Base-by-base conservation (phyloP, 345 rosid genomes). In the Linum tenue region DNA sequence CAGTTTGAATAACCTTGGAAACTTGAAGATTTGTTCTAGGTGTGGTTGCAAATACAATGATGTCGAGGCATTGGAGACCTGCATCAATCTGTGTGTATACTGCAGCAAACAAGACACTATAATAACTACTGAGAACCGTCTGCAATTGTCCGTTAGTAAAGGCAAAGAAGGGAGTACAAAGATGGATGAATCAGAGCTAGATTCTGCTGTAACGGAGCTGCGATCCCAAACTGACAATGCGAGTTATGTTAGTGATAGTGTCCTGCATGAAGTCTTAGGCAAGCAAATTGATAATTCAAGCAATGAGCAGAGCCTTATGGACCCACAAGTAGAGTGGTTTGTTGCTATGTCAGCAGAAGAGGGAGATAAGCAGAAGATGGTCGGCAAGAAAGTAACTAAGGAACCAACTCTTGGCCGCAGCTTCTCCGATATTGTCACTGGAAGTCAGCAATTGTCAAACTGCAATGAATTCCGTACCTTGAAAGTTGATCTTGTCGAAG, bases 71-170 rank as follows among this genome's bases (percentile, higher is more conserved):
- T 60, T 66, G 65, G 81, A 79, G 69, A 70, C 48, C 64, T 85
- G 84, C 53, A 64, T 66, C 66, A 63, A 75, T 70, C 82, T 88
- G 65, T 94, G 99, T 80, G 76, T 76, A 42, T 85, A 86, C 68
- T 94, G 99, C 84, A 69, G 76, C 65, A 75, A 70, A 78, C 79
- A 79, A 73, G 76, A 73, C 60, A 68, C 61, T 70, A 60, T 80
- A 39, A 75, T 70, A 48, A 69, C 70, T 58, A 68, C 65, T 39
- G 82, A 77, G 69, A 72, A 65, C 59, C 65, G 74, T 35, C 53
- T 62, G 10, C 50, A 51, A 61, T 70, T 57, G 51, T 61, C 84
- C 69, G 35, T 64, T 39, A 69, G 68, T 22, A 56, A 65, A 66
- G 72, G 74, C 3, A 79, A 76, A 69, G 79, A 76, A 69, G 79